phyloP scores from a whole-genome alignment of 495 filamentous ascomycete species.

The Annulohypoxylon maeteangense region DNA sequence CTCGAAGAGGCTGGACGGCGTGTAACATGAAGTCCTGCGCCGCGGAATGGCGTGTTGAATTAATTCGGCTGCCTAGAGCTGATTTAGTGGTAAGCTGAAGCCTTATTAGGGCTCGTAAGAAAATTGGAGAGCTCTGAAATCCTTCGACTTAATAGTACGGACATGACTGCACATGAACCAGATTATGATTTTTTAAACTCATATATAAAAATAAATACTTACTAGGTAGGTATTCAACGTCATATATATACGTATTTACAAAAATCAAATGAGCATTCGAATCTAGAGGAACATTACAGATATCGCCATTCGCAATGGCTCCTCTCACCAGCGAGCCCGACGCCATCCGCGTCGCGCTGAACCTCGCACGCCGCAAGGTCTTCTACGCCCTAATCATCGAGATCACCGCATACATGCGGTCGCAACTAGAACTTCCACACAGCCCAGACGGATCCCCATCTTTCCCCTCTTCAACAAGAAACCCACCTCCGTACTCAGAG shows the following conservation, averaged over 20 bases:
- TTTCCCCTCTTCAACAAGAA: conserved; percentile 3
- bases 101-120: neutral
- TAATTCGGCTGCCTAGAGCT: conserved; percentile 40
- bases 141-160: conserved; percentile 3
- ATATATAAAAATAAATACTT: too few species aligned
- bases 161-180: neutral
- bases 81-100: neutral
- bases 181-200: too few species aligned
- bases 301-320: conserved; percentile 48
- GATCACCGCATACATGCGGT: conserved; percentile 54
- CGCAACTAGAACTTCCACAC: conserved; percentile 49
- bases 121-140: conserved; percentile 8
- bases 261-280: neutral
- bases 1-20: too few species aligned
- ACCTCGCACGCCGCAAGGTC: conserved; percentile 53
- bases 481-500: conserved; percentile 30
- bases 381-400: conserved; percentile 54
- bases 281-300: neutral
- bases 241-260: neutral
- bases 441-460: conserved; percentile 23
- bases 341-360: conserved; percentile 57
- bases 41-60: neutral
- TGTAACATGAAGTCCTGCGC: neutral
- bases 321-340: conserved; percentile 57
- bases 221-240: too few species aligned